Conservation (phyloP, 2,329 filamentous ascomycete genomes). For the Apiospora rasikravindrae region DNA sequence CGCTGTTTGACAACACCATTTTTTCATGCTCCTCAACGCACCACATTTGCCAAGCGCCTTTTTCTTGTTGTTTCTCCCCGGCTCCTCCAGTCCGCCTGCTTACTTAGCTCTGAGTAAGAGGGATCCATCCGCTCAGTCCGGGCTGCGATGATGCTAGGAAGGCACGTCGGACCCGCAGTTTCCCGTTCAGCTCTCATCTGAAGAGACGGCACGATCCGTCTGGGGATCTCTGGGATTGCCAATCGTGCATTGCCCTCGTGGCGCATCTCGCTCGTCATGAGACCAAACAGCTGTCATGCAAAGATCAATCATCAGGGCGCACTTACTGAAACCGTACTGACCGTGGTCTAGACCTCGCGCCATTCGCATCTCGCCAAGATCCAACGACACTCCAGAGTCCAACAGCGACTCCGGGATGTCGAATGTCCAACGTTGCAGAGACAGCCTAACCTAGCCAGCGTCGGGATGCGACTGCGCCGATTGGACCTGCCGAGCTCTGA, state of each 20-base stretch:
- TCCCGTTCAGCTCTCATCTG: not conserved
- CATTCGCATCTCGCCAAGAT: not conserved
- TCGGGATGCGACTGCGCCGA: too few species aligned
- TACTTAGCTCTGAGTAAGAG: not conserved
- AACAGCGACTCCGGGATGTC: not conserved
- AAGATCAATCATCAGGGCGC: not conserved
- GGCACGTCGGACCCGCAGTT: not conserved
- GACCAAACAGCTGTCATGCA: not conserved
- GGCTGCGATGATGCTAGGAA: not conserved
- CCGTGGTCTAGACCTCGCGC: not conserved
- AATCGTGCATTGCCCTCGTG: not conserved
- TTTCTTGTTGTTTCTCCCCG: not conserved
- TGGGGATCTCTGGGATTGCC: not conserved
- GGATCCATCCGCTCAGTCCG: not conserved
- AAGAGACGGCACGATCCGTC: not conserved
- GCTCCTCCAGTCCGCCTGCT: too few species aligned
- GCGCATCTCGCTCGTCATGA: not conserved
- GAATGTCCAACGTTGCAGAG: not conserved
- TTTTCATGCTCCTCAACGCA: too few species aligned
- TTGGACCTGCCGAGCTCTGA: not conserved
- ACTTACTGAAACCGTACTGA: not conserved
- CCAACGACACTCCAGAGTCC: not conserved
- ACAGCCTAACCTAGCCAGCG: too few species aligned
- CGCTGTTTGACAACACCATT: too few species aligned
- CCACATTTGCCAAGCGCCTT: not conserved